Evolutionary conservation across 202 grass and related monocot genomes (phyloP).

Genomic region (Bolboschoenoplectus hybrid): DNA sequence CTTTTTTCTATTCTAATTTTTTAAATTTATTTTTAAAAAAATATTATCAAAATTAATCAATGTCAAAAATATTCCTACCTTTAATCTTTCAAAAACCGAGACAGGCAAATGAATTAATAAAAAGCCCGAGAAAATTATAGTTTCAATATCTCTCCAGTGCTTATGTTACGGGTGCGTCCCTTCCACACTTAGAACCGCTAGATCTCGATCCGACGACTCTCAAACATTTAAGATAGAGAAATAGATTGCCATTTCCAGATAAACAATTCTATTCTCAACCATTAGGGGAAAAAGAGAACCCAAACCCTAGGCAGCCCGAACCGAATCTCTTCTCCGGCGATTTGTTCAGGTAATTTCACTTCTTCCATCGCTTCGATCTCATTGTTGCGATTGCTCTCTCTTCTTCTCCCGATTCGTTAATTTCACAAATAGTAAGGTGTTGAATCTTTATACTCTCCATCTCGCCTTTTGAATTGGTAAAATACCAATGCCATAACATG

Average conservation of each 20-base stretch:
- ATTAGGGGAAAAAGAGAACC: neutral
- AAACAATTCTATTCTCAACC: no score
- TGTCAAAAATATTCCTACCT: no score
- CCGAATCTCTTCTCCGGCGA: neutral
- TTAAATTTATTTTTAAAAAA: no score
- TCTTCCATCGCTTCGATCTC: neutral
- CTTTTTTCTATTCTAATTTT: no score
- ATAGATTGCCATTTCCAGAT: no score
- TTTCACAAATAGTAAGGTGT: neutral
- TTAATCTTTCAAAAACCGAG: no score
- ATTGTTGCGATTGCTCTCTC: neutral
- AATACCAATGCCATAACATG: neutral
- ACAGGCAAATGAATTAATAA: no score
- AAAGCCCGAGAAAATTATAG: no score
- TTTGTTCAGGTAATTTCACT: neutral
- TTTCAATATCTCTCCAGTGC: neutral
- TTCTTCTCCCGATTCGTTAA: neutral
- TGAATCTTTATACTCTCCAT: neutral
- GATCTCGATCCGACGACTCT: neutral
- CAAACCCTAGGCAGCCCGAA: neutral
- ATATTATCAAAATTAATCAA: no score
- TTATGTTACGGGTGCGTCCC: neutral
- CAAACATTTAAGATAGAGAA: neutral
- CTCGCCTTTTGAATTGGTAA: slow-evolving; percentile 1
- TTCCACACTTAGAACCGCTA: neutral